Conservation (phyloP, 495 filamentous ascomycete species). For the Xylaria curta region DNA sequence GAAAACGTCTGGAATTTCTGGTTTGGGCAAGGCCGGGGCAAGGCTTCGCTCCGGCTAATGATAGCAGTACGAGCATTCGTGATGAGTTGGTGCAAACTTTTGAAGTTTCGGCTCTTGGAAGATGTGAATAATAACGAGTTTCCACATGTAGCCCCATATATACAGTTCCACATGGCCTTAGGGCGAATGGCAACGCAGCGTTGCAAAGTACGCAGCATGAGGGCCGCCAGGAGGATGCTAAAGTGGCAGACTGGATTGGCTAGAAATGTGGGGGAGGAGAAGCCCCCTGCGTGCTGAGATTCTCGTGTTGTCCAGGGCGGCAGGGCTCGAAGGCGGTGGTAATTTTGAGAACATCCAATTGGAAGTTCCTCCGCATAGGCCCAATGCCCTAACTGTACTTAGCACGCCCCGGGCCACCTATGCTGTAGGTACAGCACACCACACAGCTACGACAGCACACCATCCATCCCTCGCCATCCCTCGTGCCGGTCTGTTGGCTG, state of each 20-base stretch:
- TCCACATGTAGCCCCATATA: not conserved
- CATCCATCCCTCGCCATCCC: not conserved
- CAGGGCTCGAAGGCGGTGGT: not conserved
- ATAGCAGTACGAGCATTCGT: not conserved
- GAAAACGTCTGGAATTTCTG: not conserved
- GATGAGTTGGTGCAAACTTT: not conserved
- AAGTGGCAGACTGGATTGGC: not conserved
- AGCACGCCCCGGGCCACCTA: not conserved
- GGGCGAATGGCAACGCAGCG: not conserved
- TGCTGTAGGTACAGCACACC: conserved; percentile 4
- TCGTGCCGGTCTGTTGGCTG: not conserved
- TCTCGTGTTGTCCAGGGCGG: conserved; percentile 7
- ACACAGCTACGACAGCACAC: conserved; percentile 16
- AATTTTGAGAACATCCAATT: conserved; percentile 6
- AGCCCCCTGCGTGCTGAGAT: not conserved
- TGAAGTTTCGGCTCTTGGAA: not conserved
- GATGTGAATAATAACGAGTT: not conserved
- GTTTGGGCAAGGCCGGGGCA: not conserved
- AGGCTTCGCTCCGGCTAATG: conserved; percentile 2
- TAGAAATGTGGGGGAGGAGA: not conserved
- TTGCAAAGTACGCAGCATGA: not conserved
- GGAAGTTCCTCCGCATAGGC: not conserved
- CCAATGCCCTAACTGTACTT: conserved; percentile 5
- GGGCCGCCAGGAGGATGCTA: conserved; percentile 4
- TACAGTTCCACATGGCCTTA: not conserved